A percentile compares a stretch with the other conserved stretches of the same genome.
These are phyloP conservation scores for Filobasidium uniguttulatum DNA, from an alignment of 1,284 basidiomycete genomes.

Conservation along the genomic window DNA sequence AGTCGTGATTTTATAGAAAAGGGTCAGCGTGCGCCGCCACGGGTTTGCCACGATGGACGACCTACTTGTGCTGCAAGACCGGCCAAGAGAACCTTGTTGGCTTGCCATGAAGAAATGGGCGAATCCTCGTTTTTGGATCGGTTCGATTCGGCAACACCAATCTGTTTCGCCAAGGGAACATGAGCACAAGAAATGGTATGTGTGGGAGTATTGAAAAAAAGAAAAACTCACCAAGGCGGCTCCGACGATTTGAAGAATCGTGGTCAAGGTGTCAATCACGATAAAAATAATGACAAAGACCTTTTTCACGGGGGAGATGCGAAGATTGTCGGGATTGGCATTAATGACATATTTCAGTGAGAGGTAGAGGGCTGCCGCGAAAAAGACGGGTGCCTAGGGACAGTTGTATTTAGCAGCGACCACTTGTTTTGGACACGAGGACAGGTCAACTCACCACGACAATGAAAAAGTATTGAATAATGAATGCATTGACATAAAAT, in stretches of 20 bases:
- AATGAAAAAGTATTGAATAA: slow-evolving; percentile 37
- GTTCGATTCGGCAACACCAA: slow-evolving; percentile 34
- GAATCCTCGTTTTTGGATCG: slow-evolving; percentile 18
- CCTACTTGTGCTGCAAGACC: slow-evolving; percentile 35
- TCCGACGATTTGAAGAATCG: slow-evolving; percentile 35
- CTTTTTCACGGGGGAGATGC: slow-evolving; percentile 22
- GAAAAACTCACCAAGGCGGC: slow-evolving; percentile 25
- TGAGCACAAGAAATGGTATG: not conserved
- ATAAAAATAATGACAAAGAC: slow-evolving; percentile 31
- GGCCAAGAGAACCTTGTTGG: slow-evolving; percentile 37
- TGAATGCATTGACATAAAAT: slow-evolving; percentile 17
- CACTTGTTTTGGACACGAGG: not conserved
- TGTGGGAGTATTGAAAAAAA: too few species aligned
- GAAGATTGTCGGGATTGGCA: slow-evolving; percentile 17
- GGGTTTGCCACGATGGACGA: not conserved
- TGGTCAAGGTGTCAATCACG: slow-evolving; percentile 30
- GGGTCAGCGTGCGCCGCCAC: too few species aligned
- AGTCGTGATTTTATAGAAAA: not conserved
- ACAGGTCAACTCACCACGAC: slow-evolving; percentile 28
- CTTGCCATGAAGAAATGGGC: slow-evolving; percentile 26
- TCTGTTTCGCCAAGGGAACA: slow-evolving; percentile 4
- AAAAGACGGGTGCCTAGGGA: slow-evolving; percentile 31
- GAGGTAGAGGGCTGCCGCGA: slow-evolving; percentile 36
- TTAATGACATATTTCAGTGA: slow-evolving; percentile 25
- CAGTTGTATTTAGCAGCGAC: not conserved